Percentiles rank a stretch among this genome's conserved stretches.
Evolutionary conservation across 202 grass and related monocot genomes (phyloP).

Genomic region (Bolboschoenoplectus hybrid): DNA sequence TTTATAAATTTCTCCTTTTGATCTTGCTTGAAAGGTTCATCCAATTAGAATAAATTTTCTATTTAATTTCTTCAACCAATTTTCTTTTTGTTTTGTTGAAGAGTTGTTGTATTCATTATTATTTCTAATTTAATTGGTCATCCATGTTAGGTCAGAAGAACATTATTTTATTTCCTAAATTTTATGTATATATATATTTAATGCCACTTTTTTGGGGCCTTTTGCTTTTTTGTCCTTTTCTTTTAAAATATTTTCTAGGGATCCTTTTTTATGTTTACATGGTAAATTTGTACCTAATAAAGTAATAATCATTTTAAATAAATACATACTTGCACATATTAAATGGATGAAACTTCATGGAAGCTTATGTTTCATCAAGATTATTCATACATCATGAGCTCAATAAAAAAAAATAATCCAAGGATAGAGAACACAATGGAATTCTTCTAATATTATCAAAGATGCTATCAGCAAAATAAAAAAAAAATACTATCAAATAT

Average conservation of each 20-base stretch:
- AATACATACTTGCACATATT: background rate
- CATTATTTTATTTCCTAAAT: background rate
- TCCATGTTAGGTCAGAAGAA: background rate
- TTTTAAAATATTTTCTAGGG: background rate
- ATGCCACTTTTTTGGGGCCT: background rate
- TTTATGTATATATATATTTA: background rate
- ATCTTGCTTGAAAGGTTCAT: background rate
- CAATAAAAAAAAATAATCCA: background rate
- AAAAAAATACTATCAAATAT: background rate
- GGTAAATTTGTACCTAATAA: background rate
- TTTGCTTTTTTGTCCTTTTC: background rate
- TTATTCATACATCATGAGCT: background rate
- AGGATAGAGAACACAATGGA: background rate
- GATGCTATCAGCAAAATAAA: too few species aligned
- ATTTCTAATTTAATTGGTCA: background rate
- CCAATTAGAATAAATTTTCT: background rate
- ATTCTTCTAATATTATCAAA: background rate
- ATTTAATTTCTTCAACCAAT: background rate
- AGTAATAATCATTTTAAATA: background rate
- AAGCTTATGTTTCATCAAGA: background rate
- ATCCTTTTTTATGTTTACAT: background rate
- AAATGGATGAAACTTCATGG: background rate
- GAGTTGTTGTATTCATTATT: background rate
- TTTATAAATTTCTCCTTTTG: background rate
- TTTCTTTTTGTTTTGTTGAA: background rate